Percentiles rank a stretch among this genome's conserved stretches.
Conservation (phyloP, 2,329 filamentous ascomycete species). For the Clonostachys sp. region DNA sequence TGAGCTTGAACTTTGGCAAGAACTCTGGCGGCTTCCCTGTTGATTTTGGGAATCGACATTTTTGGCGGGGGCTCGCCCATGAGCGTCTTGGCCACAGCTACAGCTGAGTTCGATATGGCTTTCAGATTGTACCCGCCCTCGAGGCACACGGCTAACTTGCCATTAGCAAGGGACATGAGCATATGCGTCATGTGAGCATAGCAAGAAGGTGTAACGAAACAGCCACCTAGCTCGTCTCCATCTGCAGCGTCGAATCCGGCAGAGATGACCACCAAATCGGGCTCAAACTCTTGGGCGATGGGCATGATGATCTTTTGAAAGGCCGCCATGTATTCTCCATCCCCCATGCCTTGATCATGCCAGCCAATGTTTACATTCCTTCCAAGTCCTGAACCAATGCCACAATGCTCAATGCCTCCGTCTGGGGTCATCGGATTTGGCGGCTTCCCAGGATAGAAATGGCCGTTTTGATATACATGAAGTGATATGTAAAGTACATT, state of each 20-base stretch:
- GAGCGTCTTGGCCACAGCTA: conserved; percentile 85
- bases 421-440: conserved; percentile 53
- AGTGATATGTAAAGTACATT: conserved; percentile 95
- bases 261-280: conserved; percentile 91
- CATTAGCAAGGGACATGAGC: conserved; percentile 90
- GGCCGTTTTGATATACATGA: conserved; percentile 80
- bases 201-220: conserved; percentile 84
- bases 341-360: conserved; percentile 77
- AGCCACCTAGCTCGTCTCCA: conserved; percentile 88
- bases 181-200: conserved; percentile 99
- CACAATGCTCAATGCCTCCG: conserved; percentile 56
- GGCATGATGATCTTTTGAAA: conserved; percentile 97
- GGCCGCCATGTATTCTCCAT: conserved; percentile 93
- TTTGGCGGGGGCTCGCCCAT: conserved; percentile 87
- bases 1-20: conserved; percentile 55
- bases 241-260: conserved; percentile 95
- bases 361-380: conserved; percentile 65
- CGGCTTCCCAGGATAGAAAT: conserved; percentile 75
- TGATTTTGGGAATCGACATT: conserved; percentile 51
- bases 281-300: conserved; percentile 87
- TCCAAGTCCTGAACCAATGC: conserved; percentile 47
- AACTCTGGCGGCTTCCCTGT: conserved; percentile 50
- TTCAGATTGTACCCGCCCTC: conserved; percentile 94
- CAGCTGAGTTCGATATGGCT: conserved; percentile 87
- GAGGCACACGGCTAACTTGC: conserved; percentile 86